These are phyloP conservation scores for Cylindrotheca closterium DNA, from an alignment of 108 stramenopile species.

Conservation along the genomic window DNA sequence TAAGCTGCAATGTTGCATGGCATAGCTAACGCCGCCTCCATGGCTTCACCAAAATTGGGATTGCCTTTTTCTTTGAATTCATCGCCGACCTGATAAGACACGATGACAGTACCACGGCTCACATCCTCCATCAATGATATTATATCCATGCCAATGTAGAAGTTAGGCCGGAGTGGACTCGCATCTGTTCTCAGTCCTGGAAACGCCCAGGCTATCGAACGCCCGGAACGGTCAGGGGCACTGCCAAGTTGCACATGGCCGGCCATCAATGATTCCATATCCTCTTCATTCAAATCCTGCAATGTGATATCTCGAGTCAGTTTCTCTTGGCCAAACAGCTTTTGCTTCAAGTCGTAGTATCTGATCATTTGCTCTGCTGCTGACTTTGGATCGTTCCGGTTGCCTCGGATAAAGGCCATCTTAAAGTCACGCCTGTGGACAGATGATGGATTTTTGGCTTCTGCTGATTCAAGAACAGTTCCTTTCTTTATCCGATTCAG, in stretches of 20 bases:
- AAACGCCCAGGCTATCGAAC: slow-evolving; percentile 3
- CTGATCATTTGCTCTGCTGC: slow-evolving; percentile 8
- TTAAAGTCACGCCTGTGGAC: slow-evolving; percentile 10
- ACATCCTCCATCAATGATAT: neutral
- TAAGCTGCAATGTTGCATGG: neutral
- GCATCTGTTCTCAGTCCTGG: slow-evolving; percentile 16
- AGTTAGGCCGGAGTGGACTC: neutral
- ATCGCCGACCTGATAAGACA: slow-evolving; percentile 1
- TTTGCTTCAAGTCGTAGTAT: slow-evolving; percentile 14
- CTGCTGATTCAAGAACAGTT: slow-evolving; percentile 1
- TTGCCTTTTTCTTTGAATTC: neutral
- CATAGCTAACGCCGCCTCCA: neutral
- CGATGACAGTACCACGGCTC: neutral
- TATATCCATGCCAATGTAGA: neutral
- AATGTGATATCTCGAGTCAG: neutral
- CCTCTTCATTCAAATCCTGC: slow-evolving; percentile 16
- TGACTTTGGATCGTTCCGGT: slow-evolving; percentile 1
- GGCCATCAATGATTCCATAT: slow-evolving; percentile 7
- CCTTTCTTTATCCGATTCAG: neutral
- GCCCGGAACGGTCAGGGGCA: slow-evolving; percentile 11
- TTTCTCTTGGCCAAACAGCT: slow-evolving; percentile 9
- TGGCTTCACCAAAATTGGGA: neutral
- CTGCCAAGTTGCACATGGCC: slow-evolving; percentile 17
- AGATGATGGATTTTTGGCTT: slow-evolving; percentile 12
- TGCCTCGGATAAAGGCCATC: slow-evolving; percentile 11